Base-by-base conservation (phyloP, 352 stramenopile genomes). In the Phytophthora constricta region DNA sequence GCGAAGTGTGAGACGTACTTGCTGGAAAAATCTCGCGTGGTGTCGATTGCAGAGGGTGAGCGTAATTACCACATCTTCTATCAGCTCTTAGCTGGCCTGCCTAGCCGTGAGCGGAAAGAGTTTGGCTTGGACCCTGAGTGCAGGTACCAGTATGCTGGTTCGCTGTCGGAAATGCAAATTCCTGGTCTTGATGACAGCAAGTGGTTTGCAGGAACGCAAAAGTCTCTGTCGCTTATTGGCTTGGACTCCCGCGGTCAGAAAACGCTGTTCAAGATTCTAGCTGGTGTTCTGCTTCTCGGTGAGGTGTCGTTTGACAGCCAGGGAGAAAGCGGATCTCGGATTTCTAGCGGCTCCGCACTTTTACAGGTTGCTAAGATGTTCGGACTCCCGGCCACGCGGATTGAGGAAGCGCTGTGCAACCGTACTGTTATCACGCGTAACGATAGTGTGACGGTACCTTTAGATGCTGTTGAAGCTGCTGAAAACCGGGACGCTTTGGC, bases 51-150 rank as follows among this genome's bases (percentile, higher is more conserved):
- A 4, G 90, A 98, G n/a, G 96, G 96, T 13, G 96, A 99, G 76
- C 87, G 97, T 23, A 99, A 98, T 66, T 99, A 98, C 77, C 97
- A 99, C 72, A 97, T 99, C 65, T 99, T 99, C 71, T 99, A 99
- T 74, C 96, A 99, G 76, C 84, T 96, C 53, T 72, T 96, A 16
- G 66, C 81, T 22, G 88, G 88, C 53, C 68, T 96, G 7, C 77
- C 85, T 11, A 69, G 66, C 13, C 53, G 61, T 3, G 82, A 92
- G 60, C 75, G 82, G 2, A 72, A 83, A 28, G 84, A 90, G 1
- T 86, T 87, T 50, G 74, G 86, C 16, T 72, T 96, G 3, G 82
- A 96, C 47, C 68, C 81, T 26, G 69, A 77, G 17, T 81, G 83
- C 45, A 71, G 75, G 34, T 96, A 95, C 68, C 74, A 82, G 57